These are phyloP conservation scores for Vanrija sp. DNA, from an alignment of 1,284 basidiomycete genomes.

Conservation along the genomic window DNA sequence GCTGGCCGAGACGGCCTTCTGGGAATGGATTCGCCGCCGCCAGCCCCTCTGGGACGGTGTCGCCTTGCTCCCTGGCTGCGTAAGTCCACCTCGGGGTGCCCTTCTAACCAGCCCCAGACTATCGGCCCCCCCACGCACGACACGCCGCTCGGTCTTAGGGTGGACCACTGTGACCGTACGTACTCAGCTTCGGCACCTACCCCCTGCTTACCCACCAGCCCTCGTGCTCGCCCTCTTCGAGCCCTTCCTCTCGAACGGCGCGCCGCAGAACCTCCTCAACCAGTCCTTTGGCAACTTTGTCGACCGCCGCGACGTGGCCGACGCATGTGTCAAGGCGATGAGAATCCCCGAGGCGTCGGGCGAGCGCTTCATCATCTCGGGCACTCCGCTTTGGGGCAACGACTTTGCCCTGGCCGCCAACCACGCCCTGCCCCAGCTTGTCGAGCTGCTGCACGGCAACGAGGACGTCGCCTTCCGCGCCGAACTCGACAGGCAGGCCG, in stretches of 20 bases:
- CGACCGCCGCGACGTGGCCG: slow-evolving; percentile 53
- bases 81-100: slow-evolving; percentile 49
- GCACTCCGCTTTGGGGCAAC: slow-evolving; percentile 41
- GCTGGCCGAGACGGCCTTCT: slow-evolving; percentile 56
- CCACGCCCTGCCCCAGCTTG: not conserved
- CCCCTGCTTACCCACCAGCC: too few species aligned
- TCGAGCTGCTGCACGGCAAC: not conserved
- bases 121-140: not conserved
- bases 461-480: slow-evolving; percentile 3
- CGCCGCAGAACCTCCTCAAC: slow-evolving; percentile 35
- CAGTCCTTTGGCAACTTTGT: slow-evolving; percentile 50
- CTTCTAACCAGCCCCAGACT: slow-evolving; percentile 51
- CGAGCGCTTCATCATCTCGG: slow-evolving; percentile 57
- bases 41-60: slow-evolving; percentile 57
- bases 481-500: not conserved
- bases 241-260: not conserved
- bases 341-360: slow-evolving; percentile 51
- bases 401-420: slow-evolving; percentile 23
- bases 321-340: slow-evolving; percentile 1
- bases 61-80: slow-evolving; percentile 55
- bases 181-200: too few species aligned
- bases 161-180: too few species aligned
- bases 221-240: too few species aligned
- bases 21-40: slow-evolving; percentile 55
- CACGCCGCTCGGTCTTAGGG: not conserved